Percentiles rank a stretch among this genome's conserved stretches.
These are phyloP conservation scores for Penicillium desertorum DNA, from an alignment of 495 filamentous ascomycete genomes.

Conservation along the genomic window DNA sequence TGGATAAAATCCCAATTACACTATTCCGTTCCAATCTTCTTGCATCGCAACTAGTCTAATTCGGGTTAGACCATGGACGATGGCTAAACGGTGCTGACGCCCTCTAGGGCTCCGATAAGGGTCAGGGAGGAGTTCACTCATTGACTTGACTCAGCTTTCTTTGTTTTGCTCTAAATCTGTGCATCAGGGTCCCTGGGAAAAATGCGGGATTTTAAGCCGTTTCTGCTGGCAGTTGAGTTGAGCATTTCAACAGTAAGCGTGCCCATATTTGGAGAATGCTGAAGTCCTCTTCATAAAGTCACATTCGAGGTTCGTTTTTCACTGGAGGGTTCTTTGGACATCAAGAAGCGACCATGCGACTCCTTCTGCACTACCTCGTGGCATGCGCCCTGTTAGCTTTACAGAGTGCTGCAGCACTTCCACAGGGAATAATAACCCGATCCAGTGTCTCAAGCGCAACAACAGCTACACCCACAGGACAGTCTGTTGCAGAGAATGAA, in stretches of 20 bases:
- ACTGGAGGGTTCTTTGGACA: not conserved
- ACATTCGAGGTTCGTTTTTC: not conserved
- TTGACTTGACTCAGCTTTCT: not conserved
- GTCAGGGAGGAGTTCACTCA: not conserved
- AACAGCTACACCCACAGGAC: not conserved
- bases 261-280: not conserved
- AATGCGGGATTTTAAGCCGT: not conserved
- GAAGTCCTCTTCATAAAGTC: not conserved
- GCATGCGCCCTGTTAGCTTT: not conserved
- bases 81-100: constrained; percentile 1
- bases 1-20: not conserved
- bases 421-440: not conserved
- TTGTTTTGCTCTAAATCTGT: not conserved
- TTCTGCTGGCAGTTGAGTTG: not conserved
- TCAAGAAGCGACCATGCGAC: not conserved
- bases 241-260: not conserved
- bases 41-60: not conserved
- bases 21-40: not conserved
- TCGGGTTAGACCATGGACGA: not conserved
- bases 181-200: not conserved
- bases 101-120: not conserved
- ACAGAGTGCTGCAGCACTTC: not conserved
- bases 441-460: not conserved
- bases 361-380: not conserved
- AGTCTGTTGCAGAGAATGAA: not conserved